phyloP scores from a whole-genome alignment of 805 yeast genomes.

The Lipomyces oligophaga region DNA sequence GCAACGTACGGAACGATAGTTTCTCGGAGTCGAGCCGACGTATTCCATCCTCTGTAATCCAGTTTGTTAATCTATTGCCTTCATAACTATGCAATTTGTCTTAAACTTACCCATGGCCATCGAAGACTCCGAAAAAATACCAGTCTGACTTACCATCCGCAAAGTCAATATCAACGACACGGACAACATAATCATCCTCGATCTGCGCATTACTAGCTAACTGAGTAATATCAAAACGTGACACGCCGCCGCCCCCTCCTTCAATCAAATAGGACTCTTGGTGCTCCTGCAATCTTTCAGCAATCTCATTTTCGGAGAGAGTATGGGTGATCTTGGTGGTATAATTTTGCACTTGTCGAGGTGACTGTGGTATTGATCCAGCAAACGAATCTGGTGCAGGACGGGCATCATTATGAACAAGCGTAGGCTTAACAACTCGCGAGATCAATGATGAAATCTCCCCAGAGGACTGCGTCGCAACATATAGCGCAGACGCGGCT shows the following conservation, averaged over 20 bases:
- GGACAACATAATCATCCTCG: constrained; percentile 89
- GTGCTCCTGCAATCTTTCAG: constrained; percentile 58
- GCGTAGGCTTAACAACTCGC: background rate
- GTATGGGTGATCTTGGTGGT: constrained; percentile 11
- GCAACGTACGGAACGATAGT: constrained; percentile 74
- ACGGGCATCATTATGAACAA: constrained; percentile 18
- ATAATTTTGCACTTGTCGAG: too few relatives aligned
- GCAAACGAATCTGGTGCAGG: constrained; percentile 5
- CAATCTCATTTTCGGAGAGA: constrained; percentile 66
- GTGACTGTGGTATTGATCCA: too few relatives aligned
- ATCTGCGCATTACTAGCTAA: constrained; percentile 88
- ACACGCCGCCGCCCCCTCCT: constrained; percentile 73
- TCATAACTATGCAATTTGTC: background rate
- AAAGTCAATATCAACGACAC: constrained; percentile 43
- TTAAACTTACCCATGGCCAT: constrained; percentile 63
- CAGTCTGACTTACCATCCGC: constrained; percentile 60
- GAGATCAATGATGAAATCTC: background rate
- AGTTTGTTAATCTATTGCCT: too few relatives aligned
- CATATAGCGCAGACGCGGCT: constrained; percentile 15
- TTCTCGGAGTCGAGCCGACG: constrained; percentile 80
- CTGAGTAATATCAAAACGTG: constrained; percentile 85
- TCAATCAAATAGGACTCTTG: constrained; percentile 80
- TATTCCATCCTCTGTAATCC: constrained; percentile 82
- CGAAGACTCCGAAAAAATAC: constrained; percentile 93
- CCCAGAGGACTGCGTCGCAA: background rate